phyloP scores from a whole-genome alignment of 148 eudicot genomes.

The Silene uniflora region DNA sequence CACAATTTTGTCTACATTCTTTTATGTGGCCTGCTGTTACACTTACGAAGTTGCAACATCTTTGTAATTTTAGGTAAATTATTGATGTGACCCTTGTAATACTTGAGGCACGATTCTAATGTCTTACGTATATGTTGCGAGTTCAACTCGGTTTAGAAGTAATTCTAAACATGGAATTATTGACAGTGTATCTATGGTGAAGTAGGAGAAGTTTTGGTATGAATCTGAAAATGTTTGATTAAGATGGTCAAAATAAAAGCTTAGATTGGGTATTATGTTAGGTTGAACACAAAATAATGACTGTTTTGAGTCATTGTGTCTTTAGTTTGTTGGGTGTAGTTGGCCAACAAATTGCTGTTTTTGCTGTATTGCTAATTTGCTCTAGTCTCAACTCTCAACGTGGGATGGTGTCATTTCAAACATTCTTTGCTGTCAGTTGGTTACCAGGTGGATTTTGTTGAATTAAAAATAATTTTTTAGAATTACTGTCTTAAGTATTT shows the following conservation, averaged over 20 bases:
- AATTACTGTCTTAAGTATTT: too few relatives aligned
- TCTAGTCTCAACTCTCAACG: neutral
- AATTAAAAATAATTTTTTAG: too few relatives aligned
- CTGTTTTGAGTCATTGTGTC: neutral
- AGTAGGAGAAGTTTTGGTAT: conserved; percentile 15
- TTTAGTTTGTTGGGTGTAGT: conserved; percentile 1
- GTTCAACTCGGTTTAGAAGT: neutral
- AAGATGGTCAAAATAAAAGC: neutral
- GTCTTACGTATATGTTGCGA: neutral
- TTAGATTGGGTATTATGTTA: neutral
- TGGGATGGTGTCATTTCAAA: neutral
- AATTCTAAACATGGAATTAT: too few relatives aligned
- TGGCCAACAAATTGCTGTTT: neutral
- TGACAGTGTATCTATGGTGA: neutral
- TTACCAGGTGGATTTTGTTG: too few relatives aligned
- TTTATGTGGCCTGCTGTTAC: neutral
- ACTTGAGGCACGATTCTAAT: neutral
- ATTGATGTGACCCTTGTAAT: neutral
- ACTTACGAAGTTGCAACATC: neutral
- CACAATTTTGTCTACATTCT: neutral
- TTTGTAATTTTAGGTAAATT: too few relatives aligned
- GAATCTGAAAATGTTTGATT: neutral
- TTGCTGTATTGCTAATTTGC: neutral
- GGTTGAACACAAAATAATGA: conserved; percentile 16
- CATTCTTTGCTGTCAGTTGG: neutral